Base-by-base conservation (phyloP, 208 protist genomes). In the Naegleria lovaniensis region DNA sequence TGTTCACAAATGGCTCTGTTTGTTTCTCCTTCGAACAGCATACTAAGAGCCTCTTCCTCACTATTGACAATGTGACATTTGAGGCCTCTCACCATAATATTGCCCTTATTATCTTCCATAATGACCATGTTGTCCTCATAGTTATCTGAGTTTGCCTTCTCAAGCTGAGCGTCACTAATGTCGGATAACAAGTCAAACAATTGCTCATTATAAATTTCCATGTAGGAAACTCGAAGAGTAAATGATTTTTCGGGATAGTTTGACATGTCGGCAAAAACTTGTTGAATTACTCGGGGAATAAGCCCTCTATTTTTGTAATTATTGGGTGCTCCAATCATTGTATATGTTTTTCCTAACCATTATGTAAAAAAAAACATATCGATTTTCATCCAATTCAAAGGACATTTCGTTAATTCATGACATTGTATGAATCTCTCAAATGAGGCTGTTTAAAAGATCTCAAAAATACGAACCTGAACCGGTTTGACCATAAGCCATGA, bases 21-120 rank as follows among this genome's bases (percentile, higher is more conserved):
- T 3, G 91, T 90, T 39, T 96, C 93, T 13, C 95, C 94, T 79
- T 95, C 94, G 58, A 96, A 96, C 22, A 96, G 75, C 22, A 94
- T 55, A 13, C 93, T 90, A 85, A 95, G 86, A 13, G 94, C 94
- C 58, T 94, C 94, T 91, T 96, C 92, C 91, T 95, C 94, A 48
- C 36, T 93, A 0, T 16, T 91, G 25, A 90, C 92, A 39, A 86
- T 58, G 13, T 59, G 67, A 29, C 91, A 43, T 11, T 86, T 79
- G 41, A 94, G 76, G 36, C 85, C 90, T 52, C 55, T 2, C 0
- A 93, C 91, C 4, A 91, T 39, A 9, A 83, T 83, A 48, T 25
- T 51, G 6, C 40, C 40, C 41, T 40, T 87, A 87, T 22, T 33
- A 87, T 87, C 83, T 39, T 87, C 83, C 83, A 87, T 87, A n/a